Evolutionary conservation across 345 rosid genomes (phyloP).

Genomic region (Erysimum cheiranthoides): DNA sequence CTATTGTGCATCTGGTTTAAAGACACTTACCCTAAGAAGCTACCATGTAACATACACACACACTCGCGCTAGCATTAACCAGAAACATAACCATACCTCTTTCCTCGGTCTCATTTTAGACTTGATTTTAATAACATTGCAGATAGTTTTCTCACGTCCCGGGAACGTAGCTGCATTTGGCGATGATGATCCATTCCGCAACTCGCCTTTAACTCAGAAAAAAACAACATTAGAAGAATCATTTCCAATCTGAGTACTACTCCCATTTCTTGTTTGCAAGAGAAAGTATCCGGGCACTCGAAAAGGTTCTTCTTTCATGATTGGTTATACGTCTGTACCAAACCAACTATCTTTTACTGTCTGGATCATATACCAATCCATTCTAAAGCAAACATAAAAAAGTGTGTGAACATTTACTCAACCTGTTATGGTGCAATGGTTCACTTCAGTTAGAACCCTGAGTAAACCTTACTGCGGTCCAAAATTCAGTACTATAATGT

Average conservation of each 20-base stretch:
- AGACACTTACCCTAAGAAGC: slow-evolving; percentile 62
- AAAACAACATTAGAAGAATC: too few relatives aligned
- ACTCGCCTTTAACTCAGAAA: slow-evolving; percentile 46
- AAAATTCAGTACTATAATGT: not conserved
- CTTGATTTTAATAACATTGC: not conserved
- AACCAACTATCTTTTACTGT: not conserved
- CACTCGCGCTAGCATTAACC: not conserved
- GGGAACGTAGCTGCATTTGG: slow-evolving; percentile 58
- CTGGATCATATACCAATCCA: too few relatives aligned
- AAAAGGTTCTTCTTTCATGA: not conserved
- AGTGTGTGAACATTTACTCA: slow-evolving; percentile 5
- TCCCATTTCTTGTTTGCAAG: not conserved
- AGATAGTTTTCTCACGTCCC: slow-evolving; percentile 74
- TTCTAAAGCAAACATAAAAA: not conserved
- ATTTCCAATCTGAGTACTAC: not conserved
- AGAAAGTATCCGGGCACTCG: too few relatives aligned
- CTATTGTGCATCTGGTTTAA: slow-evolving; percentile 80
- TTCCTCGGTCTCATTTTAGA: not conserved
- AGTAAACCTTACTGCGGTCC: not conserved
- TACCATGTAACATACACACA: slow-evolving; percentile 61
- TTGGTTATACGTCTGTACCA: not conserved
- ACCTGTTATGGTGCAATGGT: slow-evolving; percentile 4
- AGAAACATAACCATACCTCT: not conserved
- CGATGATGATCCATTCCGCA: slow-evolving; percentile 47
- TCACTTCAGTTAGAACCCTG: not conserved